These are phyloP conservation scores for Claviceps purpurea DNA, from an alignment of 2,329 filamentous ascomycete genomes.

Conservation along the genomic window DNA sequence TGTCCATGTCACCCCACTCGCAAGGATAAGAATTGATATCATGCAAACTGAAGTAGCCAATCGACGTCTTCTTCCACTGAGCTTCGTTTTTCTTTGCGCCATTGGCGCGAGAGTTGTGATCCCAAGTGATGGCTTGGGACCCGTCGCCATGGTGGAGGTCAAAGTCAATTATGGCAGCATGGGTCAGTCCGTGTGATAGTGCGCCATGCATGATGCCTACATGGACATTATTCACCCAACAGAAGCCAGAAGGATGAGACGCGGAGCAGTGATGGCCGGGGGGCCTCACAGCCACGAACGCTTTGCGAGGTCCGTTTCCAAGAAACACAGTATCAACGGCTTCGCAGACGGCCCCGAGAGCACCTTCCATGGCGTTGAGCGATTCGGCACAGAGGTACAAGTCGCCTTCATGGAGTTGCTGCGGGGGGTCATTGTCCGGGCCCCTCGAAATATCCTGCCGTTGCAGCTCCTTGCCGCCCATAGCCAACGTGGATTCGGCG, in stretches of 20 bases:
- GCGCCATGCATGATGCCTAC: slow-evolving; percentile 89
- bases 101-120: slow-evolving; percentile 60
- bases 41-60: slow-evolving; percentile 93
- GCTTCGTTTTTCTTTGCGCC: slow-evolving; percentile 56
- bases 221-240: slow-evolving; percentile 97
- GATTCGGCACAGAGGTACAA: slow-evolving; percentile 84
- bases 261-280: slow-evolving; percentile 93
- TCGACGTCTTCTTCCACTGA: slow-evolving; percentile 67
- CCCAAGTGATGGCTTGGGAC: slow-evolving; percentile 90
- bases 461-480: slow-evolving; percentile 64
- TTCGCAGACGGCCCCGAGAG: slow-evolving; percentile 84
- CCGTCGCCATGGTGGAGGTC: slow-evolving; percentile 89
- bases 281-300: slow-evolving; percentile 85
- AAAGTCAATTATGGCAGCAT: slow-evolving; percentile 87
- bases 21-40: slow-evolving; percentile 99
- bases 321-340: slow-evolving; percentile 74
- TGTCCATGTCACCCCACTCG: slow-evolving; percentile 83
- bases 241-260: slow-evolving; percentile 84
- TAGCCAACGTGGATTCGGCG: slow-evolving; percentile 64
- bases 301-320: slow-evolving; percentile 49
- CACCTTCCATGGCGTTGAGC: slow-evolving; percentile 74
- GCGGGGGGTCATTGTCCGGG: slow-evolving; percentile 28
- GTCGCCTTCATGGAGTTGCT: slow-evolving; percentile 72
- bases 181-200: slow-evolving; percentile 72
- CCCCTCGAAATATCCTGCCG: slow-evolving; percentile 50